These are phyloP conservation scores for Oryza meyeriana DNA, from an alignment of 176 grass and related monocot genomes.

Conservation along the genomic window DNA sequence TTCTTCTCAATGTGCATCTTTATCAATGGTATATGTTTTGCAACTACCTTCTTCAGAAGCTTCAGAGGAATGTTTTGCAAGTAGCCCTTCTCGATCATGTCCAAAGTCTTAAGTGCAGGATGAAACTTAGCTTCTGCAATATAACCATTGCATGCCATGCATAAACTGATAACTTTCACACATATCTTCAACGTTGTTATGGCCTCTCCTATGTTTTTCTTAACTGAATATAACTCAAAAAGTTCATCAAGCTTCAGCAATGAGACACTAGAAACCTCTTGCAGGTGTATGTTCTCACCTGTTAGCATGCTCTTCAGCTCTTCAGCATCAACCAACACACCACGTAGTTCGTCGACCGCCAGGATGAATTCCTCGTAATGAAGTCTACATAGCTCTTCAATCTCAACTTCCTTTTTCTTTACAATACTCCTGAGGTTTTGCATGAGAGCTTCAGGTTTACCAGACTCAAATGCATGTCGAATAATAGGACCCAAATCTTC, in stretches of 20 bases:
- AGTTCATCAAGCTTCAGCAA: conserved; percentile 63
- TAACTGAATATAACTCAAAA: conserved; percentile 56
- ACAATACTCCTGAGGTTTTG: conserved; percentile 68
- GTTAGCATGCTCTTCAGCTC: conserved; percentile 65
- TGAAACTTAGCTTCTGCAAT: conserved; percentile 67
- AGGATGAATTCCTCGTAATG: conserved; percentile 95
- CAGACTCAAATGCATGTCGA: conserved; percentile 64
- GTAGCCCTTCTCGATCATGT: conserved; percentile 64
- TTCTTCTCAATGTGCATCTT: conserved; percentile 86
- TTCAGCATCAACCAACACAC: conserved; percentile 80
- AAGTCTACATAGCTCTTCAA: conserved; percentile 80
- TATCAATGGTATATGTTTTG: conserved; percentile 68
- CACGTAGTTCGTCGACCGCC: conserved; percentile 77
- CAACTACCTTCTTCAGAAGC: conserved; percentile 56
- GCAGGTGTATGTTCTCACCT: conserved; percentile 52
- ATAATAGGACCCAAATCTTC: conserved; percentile 87
- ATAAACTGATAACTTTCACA: conserved; percentile 55
- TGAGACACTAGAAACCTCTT: conserved; percentile 36
- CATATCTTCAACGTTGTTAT: conserved; percentile 71
- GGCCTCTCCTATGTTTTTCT: conserved; percentile 72
- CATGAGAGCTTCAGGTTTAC: conserved; percentile 80
- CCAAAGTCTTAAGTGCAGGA: conserved; percentile 72
- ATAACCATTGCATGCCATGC: conserved; percentile 61
- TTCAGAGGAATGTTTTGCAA: conserved; percentile 69
- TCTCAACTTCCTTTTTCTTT: conserved; percentile 93